Base-by-base conservation (phyloP, 352 stramenopile species). In the Phytophthora litchii region DNA sequence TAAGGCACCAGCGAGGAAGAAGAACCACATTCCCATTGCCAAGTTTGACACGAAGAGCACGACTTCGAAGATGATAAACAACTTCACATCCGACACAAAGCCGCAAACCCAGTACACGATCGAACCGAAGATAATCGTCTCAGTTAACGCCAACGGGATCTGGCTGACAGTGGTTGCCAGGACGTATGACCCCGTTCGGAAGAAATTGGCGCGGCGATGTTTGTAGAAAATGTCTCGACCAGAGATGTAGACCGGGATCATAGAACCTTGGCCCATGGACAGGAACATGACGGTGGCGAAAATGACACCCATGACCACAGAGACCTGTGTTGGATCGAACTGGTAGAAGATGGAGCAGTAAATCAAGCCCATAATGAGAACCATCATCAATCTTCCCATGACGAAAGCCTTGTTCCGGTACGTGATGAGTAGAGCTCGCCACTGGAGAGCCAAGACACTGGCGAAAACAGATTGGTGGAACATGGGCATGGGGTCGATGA, bases 351-450 rank as follows among this genome's bases (percentile, higher is more conserved):
- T 56, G 35, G 48, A 56, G 17, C 48, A 38, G 45, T 76, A 74
- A 2, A 83, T 38, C 20, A 83, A 34, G 4, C 67, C 74, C 48
- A 78, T 72, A 41, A 81, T 44, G 44, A 78, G 1, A n/a, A 77
- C 58, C 64, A 77, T 79, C 54, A 80, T 59, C 25, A 57, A 46
- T 31, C 72, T 54, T 3, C 52, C 67, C n/a, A 70, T 64, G 14
- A 80, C 50, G 32, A 83, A 71, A 8, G 56, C 54, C 45, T 62
- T 69, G 63, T 85, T 80, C 1, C 72, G 69, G 4, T 64, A 53
- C 59, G 73, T 88, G 6, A 97, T 67, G 11, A 78, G 64, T 34
- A 89, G 56, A 35, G 89, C 71, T 3, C 88, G 81, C 14, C 41
- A 41, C n/a, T 74, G 43, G 9, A 81, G 44, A 9, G 69, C 42